These are phyloP conservation scores for Neltuma alba DNA, from an alignment of 306 rosid genomes.

Conservation along the genomic window DNA sequence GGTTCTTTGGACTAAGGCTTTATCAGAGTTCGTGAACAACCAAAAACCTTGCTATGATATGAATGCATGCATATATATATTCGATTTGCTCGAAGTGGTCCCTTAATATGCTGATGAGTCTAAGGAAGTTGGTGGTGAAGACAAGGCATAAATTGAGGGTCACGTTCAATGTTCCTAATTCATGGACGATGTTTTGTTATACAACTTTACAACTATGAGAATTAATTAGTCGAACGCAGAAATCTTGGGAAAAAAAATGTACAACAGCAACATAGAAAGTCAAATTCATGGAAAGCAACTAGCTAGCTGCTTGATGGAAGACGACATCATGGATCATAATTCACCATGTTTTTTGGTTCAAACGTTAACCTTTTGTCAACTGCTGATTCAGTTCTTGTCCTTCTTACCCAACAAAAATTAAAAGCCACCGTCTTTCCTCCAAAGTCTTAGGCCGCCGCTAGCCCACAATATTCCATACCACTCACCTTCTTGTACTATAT, in stretches of 20 bases:
- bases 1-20: not conserved
- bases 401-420: not conserved
- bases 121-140: not conserved
- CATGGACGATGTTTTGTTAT: not conserved
- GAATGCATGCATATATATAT: not conserved
- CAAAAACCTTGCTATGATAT: not conserved
- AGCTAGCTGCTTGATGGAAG: no score
- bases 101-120: not conserved
- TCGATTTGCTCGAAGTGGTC: not conserved
- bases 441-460: slow-evolving; percentile 2
- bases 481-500: not conserved
- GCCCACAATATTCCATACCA: not conserved
- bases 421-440: not conserved
- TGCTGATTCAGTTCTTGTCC: slow-evolving; percentile 7
- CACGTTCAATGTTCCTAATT: not conserved
- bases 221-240: not conserved
- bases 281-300: not conserved
- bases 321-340: no score
- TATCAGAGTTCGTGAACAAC: not conserved
- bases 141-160: not conserved
- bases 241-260: not conserved
- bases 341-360: no score
- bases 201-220: not conserved
- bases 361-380: not conserved
- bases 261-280: not conserved